A percentile compares a stretch with the other conserved stretches of the same genome.
phyloP scores from a whole-genome alignment of 2,329 filamentous ascomycete species.

The Aspergillus glaucus region DNA sequence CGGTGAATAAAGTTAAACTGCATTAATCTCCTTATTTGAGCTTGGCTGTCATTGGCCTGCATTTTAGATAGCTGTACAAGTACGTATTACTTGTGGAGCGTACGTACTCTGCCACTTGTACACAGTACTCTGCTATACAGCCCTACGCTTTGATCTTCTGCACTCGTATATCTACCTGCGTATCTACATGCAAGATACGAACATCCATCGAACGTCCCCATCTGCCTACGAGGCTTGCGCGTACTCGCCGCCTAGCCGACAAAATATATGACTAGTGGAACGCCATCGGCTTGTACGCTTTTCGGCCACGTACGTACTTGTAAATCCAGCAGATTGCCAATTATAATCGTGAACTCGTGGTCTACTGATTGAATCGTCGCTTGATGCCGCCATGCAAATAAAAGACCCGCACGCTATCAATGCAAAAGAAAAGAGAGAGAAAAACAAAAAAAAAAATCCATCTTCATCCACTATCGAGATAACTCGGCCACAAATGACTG shows the following conservation, averaged over 20 bases:
- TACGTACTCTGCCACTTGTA: neutral
- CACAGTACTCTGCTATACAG: neutral
- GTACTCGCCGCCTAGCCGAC: no score
- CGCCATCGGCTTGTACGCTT: no score
- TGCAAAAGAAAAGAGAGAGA: neutral
- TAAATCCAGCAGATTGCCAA: neutral
- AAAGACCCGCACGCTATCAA: neutral
- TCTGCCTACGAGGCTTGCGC: no score
- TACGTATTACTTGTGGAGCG: neutral
- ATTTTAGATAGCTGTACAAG: neutral
- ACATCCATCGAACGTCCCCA: neutral
- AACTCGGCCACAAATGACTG: slow-evolving; percentile 84
- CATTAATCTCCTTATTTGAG: neutral
- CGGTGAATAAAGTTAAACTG: neutral
- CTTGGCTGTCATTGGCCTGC: neutral
- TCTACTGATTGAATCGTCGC: neutral
- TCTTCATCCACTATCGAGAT: slow-evolving; percentile 32
- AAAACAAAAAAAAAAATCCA: neutral
- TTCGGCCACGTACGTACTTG: neutral
- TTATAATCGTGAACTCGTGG: neutral
- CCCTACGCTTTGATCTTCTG: neutral
- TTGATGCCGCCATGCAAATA: neutral
- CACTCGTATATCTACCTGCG: neutral
- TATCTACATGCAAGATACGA: neutral
- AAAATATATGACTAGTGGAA: no score